Base-by-base conservation (phyloP, 2,329 filamentous ascomycete species). In the Neopestalotiopsis rosae region DNA sequence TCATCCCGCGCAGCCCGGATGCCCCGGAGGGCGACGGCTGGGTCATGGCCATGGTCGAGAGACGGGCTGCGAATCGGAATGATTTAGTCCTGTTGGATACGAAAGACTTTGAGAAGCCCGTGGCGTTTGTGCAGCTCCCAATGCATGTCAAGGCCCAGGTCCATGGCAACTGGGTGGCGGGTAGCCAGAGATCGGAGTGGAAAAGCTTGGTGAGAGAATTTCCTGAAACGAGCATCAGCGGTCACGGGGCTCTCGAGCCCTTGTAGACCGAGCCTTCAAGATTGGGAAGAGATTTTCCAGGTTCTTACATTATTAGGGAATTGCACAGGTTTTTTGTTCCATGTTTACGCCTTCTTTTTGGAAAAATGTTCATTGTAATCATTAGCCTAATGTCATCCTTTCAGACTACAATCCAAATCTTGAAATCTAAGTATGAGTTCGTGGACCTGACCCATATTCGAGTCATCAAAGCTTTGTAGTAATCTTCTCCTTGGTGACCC, bases 401-500 rank as follows among this genome's bases (percentile, higher is more conserved):
- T 45, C 17, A 45, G 1, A 45, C 6, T 45, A 45, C 42, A 65
- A n/a, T 28, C 42, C 17, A 65, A 42, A 45, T 65, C 40, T 9
- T 30, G 34, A 10, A 65, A 65, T 9, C n/a, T 17, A 32, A 65
- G 34, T 40, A 65, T 65, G 14, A 66, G 24, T 17, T 66, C 56
- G n/a, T 61, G 45, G 24, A 66, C 38, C 24, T 66, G 42, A n/a
- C 12, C 56, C 65, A 66, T 66, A 66, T 59, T 61, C 9, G 45
- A 56, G 28, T 66, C 65, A 20, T 59, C 65, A 40, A 65, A 38
- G 38, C 38, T 42, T 28, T 49, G 38, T 12, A 45, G 42, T 28
- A 28, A 13, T 2, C 38, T 40, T n/a, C 17, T 28, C 42, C 32
- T 65, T 2, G 28, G 38, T 9, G 17, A 32, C 10, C 13, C 42